Evolutionary conservation across 2,329 filamentous ascomycete species (phyloP).

Genomic region (Orbilia javanica): DNA sequence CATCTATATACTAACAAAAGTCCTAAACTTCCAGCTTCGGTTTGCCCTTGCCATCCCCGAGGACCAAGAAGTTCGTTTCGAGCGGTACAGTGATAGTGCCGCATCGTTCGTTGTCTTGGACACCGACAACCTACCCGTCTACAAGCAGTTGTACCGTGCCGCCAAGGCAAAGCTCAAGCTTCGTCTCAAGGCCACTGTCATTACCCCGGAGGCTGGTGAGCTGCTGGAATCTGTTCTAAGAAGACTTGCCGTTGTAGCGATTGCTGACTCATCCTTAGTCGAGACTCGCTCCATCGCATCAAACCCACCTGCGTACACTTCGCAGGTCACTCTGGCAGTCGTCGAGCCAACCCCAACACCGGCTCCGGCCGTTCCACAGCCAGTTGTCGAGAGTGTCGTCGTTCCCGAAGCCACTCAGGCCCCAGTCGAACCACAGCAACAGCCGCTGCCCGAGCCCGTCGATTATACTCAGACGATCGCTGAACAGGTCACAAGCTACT

Average conservation of each 20-base stretch:
- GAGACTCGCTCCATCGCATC: slow-evolving; percentile 33
- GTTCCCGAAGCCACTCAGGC: not conserved
- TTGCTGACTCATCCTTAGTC: slow-evolving; percentile 45
- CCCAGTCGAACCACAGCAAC: slow-evolving; percentile 20
- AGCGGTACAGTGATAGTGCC: slow-evolving; percentile 95
- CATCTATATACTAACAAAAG: slow-evolving; percentile 11
- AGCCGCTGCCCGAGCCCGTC: slow-evolving; percentile 49
- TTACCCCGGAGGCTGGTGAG: slow-evolving; percentile 64
- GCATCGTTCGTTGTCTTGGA: slow-evolving; percentile 84
- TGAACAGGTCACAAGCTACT: slow-evolving; percentile 50
- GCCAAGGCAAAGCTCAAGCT: slow-evolving; percentile 99
- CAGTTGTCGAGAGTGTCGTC: slow-evolving; percentile 15
- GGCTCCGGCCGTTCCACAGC: slow-evolving; percentile 1
- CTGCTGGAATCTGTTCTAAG: slow-evolving; percentile 17
- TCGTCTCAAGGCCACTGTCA: slow-evolving; percentile 79
- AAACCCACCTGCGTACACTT: slow-evolving; percentile 50
- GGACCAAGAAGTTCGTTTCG: slow-evolving; percentile 76
- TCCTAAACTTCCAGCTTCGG: slow-evolving; percentile 72
- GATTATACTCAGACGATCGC: slow-evolving; percentile 54
- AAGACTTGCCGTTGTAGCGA: slow-evolving; percentile 18
- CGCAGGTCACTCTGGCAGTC: slow-evolving; percentile 55
- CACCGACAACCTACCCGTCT: slow-evolving; percentile 80
- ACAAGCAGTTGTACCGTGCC: slow-evolving; percentile 96
- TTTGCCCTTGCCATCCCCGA: slow-evolving; percentile 75
- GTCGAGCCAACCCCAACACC: slow-evolving; percentile 21